These are phyloP conservation scores for Auriscalpium vulgare DNA, from an alignment of 768 basidiomycete species.

Conservation along the genomic window DNA sequence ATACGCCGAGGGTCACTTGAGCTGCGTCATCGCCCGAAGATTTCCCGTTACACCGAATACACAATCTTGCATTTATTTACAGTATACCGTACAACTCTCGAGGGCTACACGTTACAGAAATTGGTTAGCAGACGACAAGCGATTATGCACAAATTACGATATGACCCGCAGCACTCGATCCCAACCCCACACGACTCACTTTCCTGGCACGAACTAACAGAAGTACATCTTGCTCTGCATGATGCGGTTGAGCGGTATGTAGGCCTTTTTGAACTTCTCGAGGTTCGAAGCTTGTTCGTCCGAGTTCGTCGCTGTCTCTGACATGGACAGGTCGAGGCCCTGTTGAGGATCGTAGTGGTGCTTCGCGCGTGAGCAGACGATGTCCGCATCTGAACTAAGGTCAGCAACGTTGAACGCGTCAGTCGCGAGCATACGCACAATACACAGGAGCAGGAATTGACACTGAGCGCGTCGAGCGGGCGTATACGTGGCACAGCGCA, in stretches of 20 bases:
- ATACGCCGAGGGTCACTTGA: too few relatives aligned
- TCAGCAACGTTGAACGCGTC: neutral
- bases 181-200: too few relatives aligned
- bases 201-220: constrained; percentile 15
- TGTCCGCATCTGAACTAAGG: constrained; percentile 55
- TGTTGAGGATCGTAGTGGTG: constrained; percentile 68
- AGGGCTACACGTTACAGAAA: too few relatives aligned
- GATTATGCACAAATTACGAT: too few relatives aligned
- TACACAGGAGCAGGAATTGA: constrained; percentile 81
- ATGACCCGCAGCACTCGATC: too few relatives aligned
- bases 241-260: constrained; percentile 46
- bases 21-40: too few relatives aligned
- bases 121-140: too few relatives aligned
- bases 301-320: constrained; percentile 34
- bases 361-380: constrained; percentile 68
- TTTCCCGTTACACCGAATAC: too few relatives aligned
- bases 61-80: too few relatives aligned
- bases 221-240: constrained; percentile 35
- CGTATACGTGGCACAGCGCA: constrained; percentile 75
- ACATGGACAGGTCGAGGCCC: constrained; percentile 52
- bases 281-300: constrained; percentile 32
- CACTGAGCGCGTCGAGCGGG: constrained; percentile 71
- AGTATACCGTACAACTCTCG: too few relatives aligned
- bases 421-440: constrained; percentile 36
- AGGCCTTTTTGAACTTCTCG: constrained; percentile 38